phyloP scores from a whole-genome alignment of 2,329 filamentous ascomycete species.

The Macrophomina tecta region DNA sequence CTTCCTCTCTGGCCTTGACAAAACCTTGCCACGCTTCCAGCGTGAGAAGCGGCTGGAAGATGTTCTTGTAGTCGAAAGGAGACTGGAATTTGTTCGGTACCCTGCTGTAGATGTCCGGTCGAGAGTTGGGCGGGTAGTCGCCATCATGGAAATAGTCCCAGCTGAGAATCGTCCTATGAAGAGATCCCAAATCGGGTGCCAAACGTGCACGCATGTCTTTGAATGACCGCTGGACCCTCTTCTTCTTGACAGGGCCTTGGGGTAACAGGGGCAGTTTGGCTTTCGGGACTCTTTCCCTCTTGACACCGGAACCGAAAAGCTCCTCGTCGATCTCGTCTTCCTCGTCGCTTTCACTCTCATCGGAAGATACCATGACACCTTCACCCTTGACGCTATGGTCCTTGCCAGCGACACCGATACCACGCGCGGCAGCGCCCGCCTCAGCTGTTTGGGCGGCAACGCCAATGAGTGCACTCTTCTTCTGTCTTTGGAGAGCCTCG shows the following conservation, averaged over 20 bases:
- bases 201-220: conserved; percentile 95
- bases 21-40: conserved; percentile 97
- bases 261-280: conserved; percentile 57
- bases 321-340: conserved; percentile 66
- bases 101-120: conserved; percentile 71
- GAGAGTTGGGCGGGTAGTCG: conserved; percentile 78
- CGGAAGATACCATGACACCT: conserved; percentile 88
- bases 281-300: conserved; percentile 50
- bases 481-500: conserved; percentile 66
- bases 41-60: conserved; percentile 87
- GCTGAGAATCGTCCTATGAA: conserved; percentile 85
- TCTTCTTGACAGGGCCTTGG: conserved; percentile 81
- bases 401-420: conserved; percentile 76
- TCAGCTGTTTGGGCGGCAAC: conserved; percentile 65
- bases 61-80: conserved; percentile 80
- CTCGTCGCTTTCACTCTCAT: conserved; percentile 65
- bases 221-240: conserved; percentile 77
- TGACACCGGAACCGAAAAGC: conserved; percentile 65
- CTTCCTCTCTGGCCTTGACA: conserved; percentile 86
- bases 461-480: conserved; percentile 56
- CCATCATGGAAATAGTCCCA: conserved; percentile 96
- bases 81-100: conserved; percentile 81
- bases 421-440: conserved; percentile 78
- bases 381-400: conserved; percentile 76
- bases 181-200: conserved; percentile 81